phyloP scores from a whole-genome alignment of 2,329 filamentous ascomycete species.

The Hysterium pulicare region DNA sequence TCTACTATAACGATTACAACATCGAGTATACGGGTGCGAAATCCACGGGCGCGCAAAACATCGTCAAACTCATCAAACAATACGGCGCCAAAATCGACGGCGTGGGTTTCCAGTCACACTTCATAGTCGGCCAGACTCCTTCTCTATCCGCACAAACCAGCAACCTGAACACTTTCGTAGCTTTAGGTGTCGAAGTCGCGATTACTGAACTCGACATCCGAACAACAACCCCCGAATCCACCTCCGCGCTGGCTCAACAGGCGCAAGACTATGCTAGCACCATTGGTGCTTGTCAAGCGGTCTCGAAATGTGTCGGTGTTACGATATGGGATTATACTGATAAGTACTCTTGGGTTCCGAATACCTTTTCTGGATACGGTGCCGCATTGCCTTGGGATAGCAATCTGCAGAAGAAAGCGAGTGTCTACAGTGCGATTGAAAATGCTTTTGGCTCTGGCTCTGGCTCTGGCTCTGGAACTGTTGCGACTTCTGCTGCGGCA shows the following conservation, averaged over 20 bases:
- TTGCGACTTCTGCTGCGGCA: background rate
- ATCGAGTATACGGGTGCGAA: constrained; percentile 40
- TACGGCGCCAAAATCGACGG: constrained; percentile 33
- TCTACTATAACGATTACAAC: constrained; percentile 48
- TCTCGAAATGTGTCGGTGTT: constrained; percentile 56
- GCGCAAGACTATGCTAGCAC: constrained; percentile 30
- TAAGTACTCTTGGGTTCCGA: constrained; percentile 47
- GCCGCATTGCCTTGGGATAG: constrained; percentile 46
- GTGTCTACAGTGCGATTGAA: constrained; percentile 20
- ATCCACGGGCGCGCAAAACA: constrained; percentile 30
- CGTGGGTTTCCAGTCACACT: constrained; percentile 53
- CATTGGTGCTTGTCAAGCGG: constrained; percentile 52
- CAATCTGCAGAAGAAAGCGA: constrained; percentile 43
- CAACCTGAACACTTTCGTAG: constrained; percentile 51
- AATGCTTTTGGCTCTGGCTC: constrained; percentile 11
- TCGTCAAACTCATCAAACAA: constrained; percentile 37
- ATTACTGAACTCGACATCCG: constrained; percentile 64
- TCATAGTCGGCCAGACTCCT: constrained; percentile 41
- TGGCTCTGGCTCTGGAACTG: background rate
- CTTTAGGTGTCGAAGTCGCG: constrained; percentile 55
- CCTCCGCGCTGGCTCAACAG: constrained; percentile 20
- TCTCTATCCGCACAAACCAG: constrained; percentile 34
- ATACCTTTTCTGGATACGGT: constrained; percentile 41
- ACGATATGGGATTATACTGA: constrained; percentile 56
- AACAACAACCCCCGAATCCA: constrained; percentile 23